Evolutionary conservation across 257 asterid species (phyloP).

Genomic region (Avicennia marina): DNA sequence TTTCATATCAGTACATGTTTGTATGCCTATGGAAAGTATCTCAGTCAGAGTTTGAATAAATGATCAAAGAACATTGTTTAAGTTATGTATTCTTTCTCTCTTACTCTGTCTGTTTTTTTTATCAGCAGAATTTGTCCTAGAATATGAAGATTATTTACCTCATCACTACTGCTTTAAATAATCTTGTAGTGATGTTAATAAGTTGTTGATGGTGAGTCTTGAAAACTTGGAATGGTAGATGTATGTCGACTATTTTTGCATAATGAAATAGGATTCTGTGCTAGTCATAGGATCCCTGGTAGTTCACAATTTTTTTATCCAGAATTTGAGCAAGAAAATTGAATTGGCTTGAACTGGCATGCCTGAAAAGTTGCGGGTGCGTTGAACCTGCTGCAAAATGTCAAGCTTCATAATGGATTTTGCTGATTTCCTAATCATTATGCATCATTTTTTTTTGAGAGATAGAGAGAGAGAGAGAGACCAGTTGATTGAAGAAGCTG

Average conservation of each 20-base stretch:
- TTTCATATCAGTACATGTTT: constrained; percentile 23
- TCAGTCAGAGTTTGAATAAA: constrained; percentile 16
- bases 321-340: background rate
- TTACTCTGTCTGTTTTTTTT: constrained; percentile 9
- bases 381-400: background rate
- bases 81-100: constrained; percentile 3
- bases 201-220: background rate
- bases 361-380: background rate
- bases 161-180: background rate
- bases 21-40: constrained; percentile 14
- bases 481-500: too few relatives aligned
- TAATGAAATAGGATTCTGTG: background rate
- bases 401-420: background rate
- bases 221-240: background rate
- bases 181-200: background rate
- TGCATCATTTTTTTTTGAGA: too few relatives aligned
- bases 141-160: background rate
- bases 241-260: background rate
- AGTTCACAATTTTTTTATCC: background rate
- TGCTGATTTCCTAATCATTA: background rate
- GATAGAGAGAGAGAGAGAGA: background rate
- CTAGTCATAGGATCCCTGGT: background rate
- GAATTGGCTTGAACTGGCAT: background rate
- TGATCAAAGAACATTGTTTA: constrained; percentile 10
- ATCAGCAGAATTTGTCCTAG: background rate